These are phyloP conservation scores for Babesia gibsoni DNA, from an alignment of 169 alveolate genomes.

Conservation along the genomic window DNA sequence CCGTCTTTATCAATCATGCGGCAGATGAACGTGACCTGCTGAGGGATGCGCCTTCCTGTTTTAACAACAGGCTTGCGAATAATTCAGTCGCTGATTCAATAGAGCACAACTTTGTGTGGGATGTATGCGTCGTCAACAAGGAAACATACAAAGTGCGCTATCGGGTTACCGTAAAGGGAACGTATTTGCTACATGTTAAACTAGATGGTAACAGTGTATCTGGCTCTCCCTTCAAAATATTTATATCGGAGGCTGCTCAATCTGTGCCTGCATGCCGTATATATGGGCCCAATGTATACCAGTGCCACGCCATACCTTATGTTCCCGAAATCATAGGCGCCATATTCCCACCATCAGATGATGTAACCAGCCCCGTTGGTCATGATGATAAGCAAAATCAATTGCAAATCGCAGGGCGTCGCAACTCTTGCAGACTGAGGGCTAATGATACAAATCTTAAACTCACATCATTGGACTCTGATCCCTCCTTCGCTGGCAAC, in stretches of 20 bases:
- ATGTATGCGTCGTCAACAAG: slow-evolving; percentile 43
- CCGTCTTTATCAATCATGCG: slow-evolving; percentile 24
- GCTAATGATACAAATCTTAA: no score
- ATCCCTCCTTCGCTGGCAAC: no score
- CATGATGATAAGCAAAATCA: no score
- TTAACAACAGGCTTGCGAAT: slow-evolving; percentile 29
- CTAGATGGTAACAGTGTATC: slow-evolving; percentile 56
- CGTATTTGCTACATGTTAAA: slow-evolving; percentile 43
- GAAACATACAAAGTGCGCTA: slow-evolving; percentile 46
- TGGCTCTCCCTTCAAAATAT: slow-evolving; percentile 60
- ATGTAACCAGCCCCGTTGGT: no score
- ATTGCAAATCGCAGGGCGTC: no score
- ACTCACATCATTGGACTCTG: no score
- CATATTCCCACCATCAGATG: slow-evolving; percentile 25
- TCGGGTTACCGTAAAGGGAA: slow-evolving; percentile 32
- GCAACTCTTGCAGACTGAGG: no score
- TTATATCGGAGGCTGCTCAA: slow-evolving; percentile 48
- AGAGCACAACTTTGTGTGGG: slow-evolving; percentile 49
- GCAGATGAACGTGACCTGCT: slow-evolving; percentile 53
- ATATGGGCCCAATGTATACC: neutral
- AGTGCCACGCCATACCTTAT: slow-evolving; percentile 44
- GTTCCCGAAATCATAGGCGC: slow-evolving; percentile 32
- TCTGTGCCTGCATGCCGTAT: slow-evolving; percentile 29
- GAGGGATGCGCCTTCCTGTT: slow-evolving; percentile 43
- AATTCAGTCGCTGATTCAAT: slow-evolving; percentile 35